Evolutionary conservation across 345 rosid genomes (phyloP).

Genomic region (Rhodamnia argentea): DNA sequence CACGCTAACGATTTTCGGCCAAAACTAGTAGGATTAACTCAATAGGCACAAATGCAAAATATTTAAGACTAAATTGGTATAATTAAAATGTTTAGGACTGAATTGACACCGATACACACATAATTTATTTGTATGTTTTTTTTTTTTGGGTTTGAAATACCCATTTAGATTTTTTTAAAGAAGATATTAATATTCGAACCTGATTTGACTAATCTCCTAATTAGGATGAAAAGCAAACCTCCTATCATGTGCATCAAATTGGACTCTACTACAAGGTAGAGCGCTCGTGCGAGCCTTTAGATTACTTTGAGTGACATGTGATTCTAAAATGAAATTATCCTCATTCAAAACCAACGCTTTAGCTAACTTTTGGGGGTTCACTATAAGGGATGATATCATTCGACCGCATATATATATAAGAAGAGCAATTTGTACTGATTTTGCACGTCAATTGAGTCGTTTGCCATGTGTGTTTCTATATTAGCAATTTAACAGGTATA

Average conservation of each 20-base stretch:
- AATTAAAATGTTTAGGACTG: too few species aligned
- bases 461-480: background rate
- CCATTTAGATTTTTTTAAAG: background rate
- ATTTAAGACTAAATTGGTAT: too few species aligned
- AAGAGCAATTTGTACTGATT: background rate
- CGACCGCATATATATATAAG: too few species aligned
- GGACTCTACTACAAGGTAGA: background rate
- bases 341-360: background rate
- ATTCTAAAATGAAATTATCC: background rate
- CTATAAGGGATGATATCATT: background rate
- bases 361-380: background rate
- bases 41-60: too few species aligned
- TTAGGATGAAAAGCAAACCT: background rate
- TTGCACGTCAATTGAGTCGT: background rate
- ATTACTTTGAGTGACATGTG: background rate
- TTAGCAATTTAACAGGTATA: background rate
- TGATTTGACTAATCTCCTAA: background rate
- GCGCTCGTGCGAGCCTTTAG: background rate
- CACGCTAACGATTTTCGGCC: too few species aligned
- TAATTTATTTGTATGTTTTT: too few species aligned
- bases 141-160: background rate
- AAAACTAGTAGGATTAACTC: too few species aligned
- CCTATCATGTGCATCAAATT: background rate
- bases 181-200: background rate
- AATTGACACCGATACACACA: too few species aligned